Evolutionary conservation across 192 early-diverging fungal species (phyloP).

Genomic region (Coemansia guatemalensis): DNA sequence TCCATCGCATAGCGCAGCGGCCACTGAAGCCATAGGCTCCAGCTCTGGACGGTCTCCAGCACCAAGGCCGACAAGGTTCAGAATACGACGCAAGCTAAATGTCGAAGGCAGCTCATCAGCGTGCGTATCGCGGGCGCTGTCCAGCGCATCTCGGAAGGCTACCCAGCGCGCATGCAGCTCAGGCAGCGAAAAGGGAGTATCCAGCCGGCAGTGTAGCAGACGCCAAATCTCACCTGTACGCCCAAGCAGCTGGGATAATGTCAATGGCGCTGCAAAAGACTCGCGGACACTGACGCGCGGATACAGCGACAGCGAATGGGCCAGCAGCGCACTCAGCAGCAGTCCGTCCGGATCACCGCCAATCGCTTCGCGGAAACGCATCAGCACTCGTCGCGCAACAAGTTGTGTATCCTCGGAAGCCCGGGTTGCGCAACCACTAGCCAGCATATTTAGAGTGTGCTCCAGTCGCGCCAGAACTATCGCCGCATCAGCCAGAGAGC

Average conservation of each 20-base stretch:
- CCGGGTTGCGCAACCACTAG: neutral
- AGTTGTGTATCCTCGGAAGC: conserved; percentile 14
- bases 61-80: conserved; percentile 2
- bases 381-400: conserved; percentile 9
- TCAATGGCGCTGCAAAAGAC: conserved; percentile 6
- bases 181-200: conserved; percentile 7
- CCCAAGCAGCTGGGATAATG: conserved; percentile 1
- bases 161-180: conserved; percentile 7
- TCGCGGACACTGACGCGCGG: conserved; percentile 6
- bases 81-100: conserved; percentile 7
- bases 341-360: neutral
- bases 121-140: neutral
- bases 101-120: conserved; percentile 11
- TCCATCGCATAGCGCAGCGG: conserved; percentile 3
- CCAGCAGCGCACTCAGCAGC: conserved; percentile 14
- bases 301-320: conserved; percentile 15
- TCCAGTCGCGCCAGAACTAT: conserved; percentile 15
- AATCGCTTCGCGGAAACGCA: neutral
- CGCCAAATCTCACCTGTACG: neutral
- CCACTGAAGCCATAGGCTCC: conserved; percentile 5
- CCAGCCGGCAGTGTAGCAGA: neutral
- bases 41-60: neutral
- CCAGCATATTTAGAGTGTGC: conserved; percentile 7
- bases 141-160: conserved; percentile 8
- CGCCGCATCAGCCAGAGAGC: conserved; percentile 18